Conservation (phyloP, 805 yeast genomes). For the Torulaspora indica region DNA sequence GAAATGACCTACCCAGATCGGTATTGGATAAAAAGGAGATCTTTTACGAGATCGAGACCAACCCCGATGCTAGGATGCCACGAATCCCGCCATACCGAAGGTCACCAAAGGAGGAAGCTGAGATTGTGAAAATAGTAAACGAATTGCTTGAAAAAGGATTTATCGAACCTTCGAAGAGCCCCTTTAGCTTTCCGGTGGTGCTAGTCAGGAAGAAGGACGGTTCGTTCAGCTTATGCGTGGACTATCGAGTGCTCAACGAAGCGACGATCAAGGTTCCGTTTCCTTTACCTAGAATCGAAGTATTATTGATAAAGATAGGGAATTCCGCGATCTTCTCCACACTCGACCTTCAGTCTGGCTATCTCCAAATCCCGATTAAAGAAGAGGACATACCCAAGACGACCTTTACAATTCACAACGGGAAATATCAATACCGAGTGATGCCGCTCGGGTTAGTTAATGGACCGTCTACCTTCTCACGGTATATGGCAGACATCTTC, state of each 20-base stretch:
- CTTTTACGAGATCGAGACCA: background rate
- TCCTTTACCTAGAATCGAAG: background rate
- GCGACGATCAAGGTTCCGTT: background rate
- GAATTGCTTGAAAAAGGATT: background rate
- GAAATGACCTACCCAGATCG: background rate
- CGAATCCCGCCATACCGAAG: background rate
- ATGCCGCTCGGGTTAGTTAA: background rate
- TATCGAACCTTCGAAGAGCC: slow-evolving; percentile 10
- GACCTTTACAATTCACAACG: background rate
- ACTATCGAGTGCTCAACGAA: background rate
- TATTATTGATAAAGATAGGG: background rate
- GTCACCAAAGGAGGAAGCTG: background rate
- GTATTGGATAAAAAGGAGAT: background rate
- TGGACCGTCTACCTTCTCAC: background rate
- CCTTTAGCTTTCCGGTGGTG: slow-evolving; percentile 16
- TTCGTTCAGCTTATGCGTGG: background rate
- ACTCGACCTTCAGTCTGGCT: background rate
- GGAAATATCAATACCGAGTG: background rate
- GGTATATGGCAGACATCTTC: background rate
- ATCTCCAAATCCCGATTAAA: background rate
- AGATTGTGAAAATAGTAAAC: background rate
- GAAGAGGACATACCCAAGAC: background rate
- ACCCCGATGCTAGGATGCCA: background rate
- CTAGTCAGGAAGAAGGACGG: slow-evolving; percentile 17
- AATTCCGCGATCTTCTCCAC: background rate